Evolutionary conservation across 169 alveolate species (phyloP).

Genomic region (Plasmodium chabaudi): DNA sequence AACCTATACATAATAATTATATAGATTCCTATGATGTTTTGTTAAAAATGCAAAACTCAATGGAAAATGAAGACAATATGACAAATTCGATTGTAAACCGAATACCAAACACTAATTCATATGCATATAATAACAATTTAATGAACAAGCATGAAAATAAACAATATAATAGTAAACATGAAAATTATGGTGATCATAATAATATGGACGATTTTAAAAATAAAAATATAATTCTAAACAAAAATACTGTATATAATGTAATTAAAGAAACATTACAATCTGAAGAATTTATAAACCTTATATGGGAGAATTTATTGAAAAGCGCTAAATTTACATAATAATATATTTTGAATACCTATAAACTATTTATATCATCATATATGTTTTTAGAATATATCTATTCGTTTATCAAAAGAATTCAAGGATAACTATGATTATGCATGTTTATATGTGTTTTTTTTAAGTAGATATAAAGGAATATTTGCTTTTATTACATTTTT

Average conservation of each 20-base stretch:
- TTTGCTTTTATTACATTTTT: too few species aligned
- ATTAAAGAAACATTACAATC: conserved; percentile 67
- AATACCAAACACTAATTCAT: neutral
- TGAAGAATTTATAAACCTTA: conserved; percentile 42
- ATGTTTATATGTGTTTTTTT: too few species aligned
- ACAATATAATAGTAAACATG: neutral
- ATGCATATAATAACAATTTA: neutral
- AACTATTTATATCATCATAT: neutral
- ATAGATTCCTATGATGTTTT: conserved; percentile 26
- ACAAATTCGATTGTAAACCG: neutral
- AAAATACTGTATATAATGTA: conserved; percentile 32
- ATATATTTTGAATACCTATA: neutral
- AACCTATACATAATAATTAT: neutral
- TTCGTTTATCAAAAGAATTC: too few species aligned
- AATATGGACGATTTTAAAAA: conserved; percentile 7
- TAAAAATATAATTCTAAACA: conserved; percentile 21
- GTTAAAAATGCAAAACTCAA: conserved; percentile 27
- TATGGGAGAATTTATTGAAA: conserved; percentile 32
- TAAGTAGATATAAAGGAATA: too few species aligned
- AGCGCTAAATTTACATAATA: conserved; percentile 5
- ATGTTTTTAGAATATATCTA: too few species aligned
- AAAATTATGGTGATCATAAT: neutral
- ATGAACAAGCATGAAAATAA: neutral
- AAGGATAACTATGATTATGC: too few species aligned
- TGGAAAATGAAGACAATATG: conserved; percentile 30